Base-by-base conservation (phyloP, 345 rosid genomes). In the Odontarrhena argentea region DNA sequence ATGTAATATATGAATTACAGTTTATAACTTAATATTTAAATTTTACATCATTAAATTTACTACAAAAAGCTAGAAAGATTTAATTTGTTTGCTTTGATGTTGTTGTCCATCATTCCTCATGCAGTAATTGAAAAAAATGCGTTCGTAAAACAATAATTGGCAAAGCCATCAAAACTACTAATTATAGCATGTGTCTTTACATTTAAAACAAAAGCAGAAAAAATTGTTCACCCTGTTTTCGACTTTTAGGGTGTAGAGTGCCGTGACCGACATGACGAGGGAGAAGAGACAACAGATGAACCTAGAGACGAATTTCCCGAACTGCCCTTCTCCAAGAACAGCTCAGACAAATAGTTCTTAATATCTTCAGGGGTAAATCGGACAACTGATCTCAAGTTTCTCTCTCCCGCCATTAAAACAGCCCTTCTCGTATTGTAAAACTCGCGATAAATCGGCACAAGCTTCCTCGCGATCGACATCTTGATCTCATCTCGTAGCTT, bases 291-390 rank as follows among this genome's bases (percentile, higher is more conserved):
- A 13, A 32, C 36, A 32, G 7, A 32, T 4, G 36, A 32, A 32
- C 6, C 36, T 1, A 32, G 6, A 5, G 38, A 22, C 4, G 8
- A 45, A 55, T 3, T 40, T 12, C 18, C 77, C 0, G 55, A 60
- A 6, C 14, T 38, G 63, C 63, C 69, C 44, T 54, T 42, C 8
- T 49, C 80, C 0, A 15, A 42, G 63, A 80, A 80, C 74, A 86
- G 49, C 38, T 69, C 85, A 9, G 76, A 78, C 70, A 89, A 49
- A 79, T 73, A 80, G 55, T 83, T 82, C 24, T 57, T 85, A 44
- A 89, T 45, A 61, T 85, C 96, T n/a, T 83, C 85, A 24, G 98
- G 95, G 80, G 87, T 53, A 80, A 68, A 88, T 65, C 81, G 78
- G 78, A 85, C 81, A 55, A 74, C 51, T 0, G 34, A 38, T 7